Conservation (phyloP, 805 yeast genomes). For the Candida stauntonica region DNA sequence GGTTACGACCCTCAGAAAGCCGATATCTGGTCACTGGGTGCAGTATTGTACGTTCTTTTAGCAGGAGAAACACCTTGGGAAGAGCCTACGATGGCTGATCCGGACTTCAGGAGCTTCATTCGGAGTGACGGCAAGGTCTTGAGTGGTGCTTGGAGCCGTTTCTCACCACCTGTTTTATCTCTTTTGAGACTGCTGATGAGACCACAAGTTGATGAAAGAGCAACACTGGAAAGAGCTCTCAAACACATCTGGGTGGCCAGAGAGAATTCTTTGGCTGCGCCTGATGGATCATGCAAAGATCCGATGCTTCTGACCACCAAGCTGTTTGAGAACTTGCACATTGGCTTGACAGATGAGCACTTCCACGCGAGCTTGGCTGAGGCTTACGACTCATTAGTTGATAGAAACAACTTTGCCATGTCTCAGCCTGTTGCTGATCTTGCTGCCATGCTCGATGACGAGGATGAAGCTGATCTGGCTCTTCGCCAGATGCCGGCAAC, state of each 20-base stretch:
- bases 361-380: slow-evolving; percentile 23
- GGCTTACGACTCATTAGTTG: slow-evolving; percentile 21
- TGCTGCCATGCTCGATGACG: slow-evolving; percentile 40
- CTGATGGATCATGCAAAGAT: slow-evolving; percentile 49
- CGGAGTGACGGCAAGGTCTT: slow-evolving; percentile 42
- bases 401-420: slow-evolving; percentile 25
- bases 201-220: slow-evolving; percentile 43
- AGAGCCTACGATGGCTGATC: slow-evolving; percentile 50
- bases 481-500: slow-evolving; percentile 31
- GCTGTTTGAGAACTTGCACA: slow-evolving; percentile 46
- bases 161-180: slow-evolving; percentile 46
- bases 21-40: slow-evolving; percentile 71
- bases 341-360: slow-evolving; percentile 49
- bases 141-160: slow-evolving; percentile 50
- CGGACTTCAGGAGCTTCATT: slow-evolving; percentile 39
- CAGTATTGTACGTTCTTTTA: slow-evolving; percentile 55
- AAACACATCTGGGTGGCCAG: slow-evolving; percentile 54
- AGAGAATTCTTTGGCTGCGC: slow-evolving; percentile 39
- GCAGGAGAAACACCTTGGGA: slow-evolving; percentile 75
- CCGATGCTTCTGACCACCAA: slow-evolving; percentile 47
- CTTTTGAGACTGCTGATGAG: slow-evolving; percentile 49
- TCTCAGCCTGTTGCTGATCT: slow-evolving; percentile 46
- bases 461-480: slow-evolving; percentile 20
- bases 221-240: slow-evolving; percentile 36
- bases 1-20: slow-evolving; percentile 54